Evolutionary conservation across 805 yeast genomes (phyloP), one percentile per base, ranked within the genome.

Genomic region (Spathaspora arborariae): DNA sequence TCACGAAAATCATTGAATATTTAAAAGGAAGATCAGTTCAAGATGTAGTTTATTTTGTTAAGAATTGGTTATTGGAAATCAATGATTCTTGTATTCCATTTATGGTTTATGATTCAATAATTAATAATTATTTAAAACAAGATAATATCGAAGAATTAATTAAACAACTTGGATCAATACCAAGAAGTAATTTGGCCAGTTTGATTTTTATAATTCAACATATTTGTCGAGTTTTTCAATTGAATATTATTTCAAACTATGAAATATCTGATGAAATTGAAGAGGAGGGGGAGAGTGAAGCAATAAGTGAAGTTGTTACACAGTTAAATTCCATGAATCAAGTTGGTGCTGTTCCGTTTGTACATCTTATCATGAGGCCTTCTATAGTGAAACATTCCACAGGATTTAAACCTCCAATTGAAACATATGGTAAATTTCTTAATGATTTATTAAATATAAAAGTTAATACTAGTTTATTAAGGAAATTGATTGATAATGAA

Each of bases 31-130:
- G 49, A 27, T 22, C 46, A 0, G 19, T 40, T 1, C 24, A 34
- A 1, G 42, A 50, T 5, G 45, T 65, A 26, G 51, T 70, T 4
- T 68, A 65, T 45, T 71, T 70, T 45, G 35, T 67, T 24, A 68
- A 66, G 45, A 61, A 60, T 47, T 72, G 77, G 77, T 55, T 72
- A 20, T 54, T 72, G 6, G 76, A 72, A 47, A 60, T 65, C 11
- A 60, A 65, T 34, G 77, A 72, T 45, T 67, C 76, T 0, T 49
- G 71, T 20, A 69, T 72, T 11, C 77, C 76, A 0, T 70, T 71
- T 45, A 62, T 68, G 51, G 63, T 68, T 5, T 68, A 58, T 51
- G 77, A 72, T 35, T 51, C 67, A 13, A 49, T 68, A 20, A 42
- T 61, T 10, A 52, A 51, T 11, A 46, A 47, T 19, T 65, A 61